A percentile compares a stretch with the other conserved stretches of the same genome.
phyloP scores from a whole-genome alignment of 371 early-diverging fungal genomes.

The Mortierella sp. region DNA sequence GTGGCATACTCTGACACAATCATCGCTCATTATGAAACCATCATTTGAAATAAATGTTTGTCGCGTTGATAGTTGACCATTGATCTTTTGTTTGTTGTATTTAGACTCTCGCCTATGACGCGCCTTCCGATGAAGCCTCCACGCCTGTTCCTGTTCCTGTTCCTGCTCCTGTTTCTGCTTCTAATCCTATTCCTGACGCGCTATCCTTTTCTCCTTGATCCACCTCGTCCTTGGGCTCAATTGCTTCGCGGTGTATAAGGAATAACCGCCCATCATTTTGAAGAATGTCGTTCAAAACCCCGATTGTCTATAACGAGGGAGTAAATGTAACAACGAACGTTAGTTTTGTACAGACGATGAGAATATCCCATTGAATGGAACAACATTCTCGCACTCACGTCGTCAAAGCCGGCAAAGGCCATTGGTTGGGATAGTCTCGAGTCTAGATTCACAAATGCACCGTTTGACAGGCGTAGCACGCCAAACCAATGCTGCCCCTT shows the following conservation, averaged over 20 bases:
- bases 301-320: conserved; percentile 19
- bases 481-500: conserved; percentile 59
- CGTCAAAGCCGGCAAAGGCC: conserved; percentile 47
- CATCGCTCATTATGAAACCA: neutral
- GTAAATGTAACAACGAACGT: neutral
- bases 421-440: conserved; percentile 45
- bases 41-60: neutral
- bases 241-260: conserved; percentile 31
- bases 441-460: conserved; percentile 48
- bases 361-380: no score
- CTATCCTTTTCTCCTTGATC: neutral
- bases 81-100: neutral
- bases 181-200: neutral
- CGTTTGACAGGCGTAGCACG: conserved; percentile 48
- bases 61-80: neutral
- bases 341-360: neutral
- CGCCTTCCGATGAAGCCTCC: neutral
- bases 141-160: neutral
- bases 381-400: conserved; percentile 20
- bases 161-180: neutral
- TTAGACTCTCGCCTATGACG: neutral
- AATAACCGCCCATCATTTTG: conserved; percentile 43
- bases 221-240: neutral
- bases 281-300: conserved; percentile 27
- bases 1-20: neutral